Conservation (phyloP, 1,139 yeast genomes). For the Taphrina deformans region DNA sequence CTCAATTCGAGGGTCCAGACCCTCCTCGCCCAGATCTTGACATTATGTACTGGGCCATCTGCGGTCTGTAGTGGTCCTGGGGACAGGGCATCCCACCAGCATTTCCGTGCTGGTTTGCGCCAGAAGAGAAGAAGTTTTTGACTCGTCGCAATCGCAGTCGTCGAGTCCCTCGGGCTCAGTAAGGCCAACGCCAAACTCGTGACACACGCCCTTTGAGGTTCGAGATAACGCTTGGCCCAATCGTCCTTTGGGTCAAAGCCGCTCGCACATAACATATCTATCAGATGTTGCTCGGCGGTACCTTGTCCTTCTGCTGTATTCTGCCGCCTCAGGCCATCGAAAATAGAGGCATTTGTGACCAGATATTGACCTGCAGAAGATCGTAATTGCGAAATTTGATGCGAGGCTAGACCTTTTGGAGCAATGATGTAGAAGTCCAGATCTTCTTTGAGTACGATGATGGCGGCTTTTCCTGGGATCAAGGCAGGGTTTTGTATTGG, state of each 20-base stretch:
- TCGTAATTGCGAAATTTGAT: slow-evolving; percentile 10
- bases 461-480: slow-evolving; percentile 78
- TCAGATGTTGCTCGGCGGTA: slow-evolving; percentile 90
- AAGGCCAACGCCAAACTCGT: slow-evolving; percentile 82
- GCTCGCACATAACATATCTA: slow-evolving; percentile 91
- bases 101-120: slow-evolving; percentile 97
- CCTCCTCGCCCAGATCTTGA: slow-evolving; percentile 69
- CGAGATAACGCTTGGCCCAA: slow-evolving; percentile 89
- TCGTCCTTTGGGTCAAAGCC: slow-evolving; percentile 69
- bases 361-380: slow-evolving; percentile 54
- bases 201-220: slow-evolving; percentile 81
- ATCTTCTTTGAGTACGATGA: slow-evolving; percentile 90
- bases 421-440: slow-evolving; percentile 91
- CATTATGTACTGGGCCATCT: slow-evolving; percentile 46
- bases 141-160: slow-evolving; percentile 48
- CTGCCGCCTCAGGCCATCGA: slow-evolving; percentile 58
- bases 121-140: slow-evolving; percentile 87
- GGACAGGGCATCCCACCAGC: slow-evolving; percentile 80
- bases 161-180: slow-evolving; percentile 43
- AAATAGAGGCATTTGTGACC: slow-evolving; percentile 60
- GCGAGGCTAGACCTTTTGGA: slow-evolving; percentile 47
- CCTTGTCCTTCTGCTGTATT: slow-evolving; percentile 48
- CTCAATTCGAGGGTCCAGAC: slow-evolving; percentile 79
- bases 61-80: slow-evolving; percentile 52
- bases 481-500: slow-evolving; percentile 54